Evolutionary conservation across 176 grass and related monocot genomes (phyloP).

Genomic region (Carex littledalei): DNA sequence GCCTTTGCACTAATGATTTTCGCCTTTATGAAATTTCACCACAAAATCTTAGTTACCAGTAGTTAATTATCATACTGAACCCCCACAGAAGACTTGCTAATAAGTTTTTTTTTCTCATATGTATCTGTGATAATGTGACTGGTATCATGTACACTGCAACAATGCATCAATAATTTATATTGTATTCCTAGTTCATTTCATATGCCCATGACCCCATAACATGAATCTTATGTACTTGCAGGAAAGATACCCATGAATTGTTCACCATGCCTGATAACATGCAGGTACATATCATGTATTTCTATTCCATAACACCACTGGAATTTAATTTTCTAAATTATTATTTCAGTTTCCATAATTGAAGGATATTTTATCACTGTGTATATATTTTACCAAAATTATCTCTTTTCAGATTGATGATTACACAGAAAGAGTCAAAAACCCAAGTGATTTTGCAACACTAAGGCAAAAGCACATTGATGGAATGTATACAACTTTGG

Average conservation of each 20-base stretch:
- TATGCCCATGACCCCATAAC: not conserved
- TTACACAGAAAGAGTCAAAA: conserved; percentile 37
- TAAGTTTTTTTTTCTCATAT: not conserved
- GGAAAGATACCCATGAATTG: conserved; percentile 37
- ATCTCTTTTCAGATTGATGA: conserved; percentile 24
- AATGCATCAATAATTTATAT: not conserved
- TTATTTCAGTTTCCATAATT: not conserved
- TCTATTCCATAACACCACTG: not conserved
- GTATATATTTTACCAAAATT: not conserved
- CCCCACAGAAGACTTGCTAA: not conserved
- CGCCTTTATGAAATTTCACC: not conserved
- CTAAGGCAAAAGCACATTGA: conserved; percentile 36
- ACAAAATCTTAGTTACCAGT: not conserved
- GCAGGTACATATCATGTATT: not conserved
- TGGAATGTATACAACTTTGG: conserved; percentile 33
- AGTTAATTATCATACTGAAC: not conserved
- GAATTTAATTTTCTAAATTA: not conserved
- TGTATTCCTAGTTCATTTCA: not conserved
- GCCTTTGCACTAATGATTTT: not conserved
- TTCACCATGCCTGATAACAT: conserved; percentile 38
- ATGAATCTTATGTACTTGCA: not conserved
- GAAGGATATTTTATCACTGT: not conserved
- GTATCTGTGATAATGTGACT: not conserved
- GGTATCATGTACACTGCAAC: not conserved
- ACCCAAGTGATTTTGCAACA: conserved; percentile 38